Evolutionary conservation across 805 yeast species (phyloP).

Genomic region (Sugiyamaella lignohabitans): DNA sequence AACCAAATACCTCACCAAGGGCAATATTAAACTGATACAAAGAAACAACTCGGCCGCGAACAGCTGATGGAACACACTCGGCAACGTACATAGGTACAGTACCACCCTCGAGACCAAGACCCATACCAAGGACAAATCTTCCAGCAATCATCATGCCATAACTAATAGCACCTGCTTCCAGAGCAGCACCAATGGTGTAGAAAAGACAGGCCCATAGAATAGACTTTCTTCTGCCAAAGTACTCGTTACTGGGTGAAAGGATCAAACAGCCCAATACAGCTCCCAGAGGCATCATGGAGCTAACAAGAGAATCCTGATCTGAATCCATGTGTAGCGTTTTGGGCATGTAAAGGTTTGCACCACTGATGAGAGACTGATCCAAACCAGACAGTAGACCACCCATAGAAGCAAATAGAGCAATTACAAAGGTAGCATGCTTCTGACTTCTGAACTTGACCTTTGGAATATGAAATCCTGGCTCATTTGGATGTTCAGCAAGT

Average conservation of each 20-base stretch:
- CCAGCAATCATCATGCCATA: slow-evolving; percentile 51
- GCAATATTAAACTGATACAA: slow-evolving; percentile 61
- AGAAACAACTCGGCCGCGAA: slow-evolving; percentile 56
- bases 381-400: slow-evolving; percentile 63
- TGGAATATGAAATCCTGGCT: slow-evolving; percentile 6
- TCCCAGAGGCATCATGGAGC: slow-evolving; percentile 62
- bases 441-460: slow-evolving; percentile 38
- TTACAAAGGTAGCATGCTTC: slow-evolving; percentile 40
- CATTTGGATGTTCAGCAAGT: slow-evolving; percentile 6
- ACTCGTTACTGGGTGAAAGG: slow-evolving; percentile 52
- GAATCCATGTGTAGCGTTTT: slow-evolving; percentile 36
- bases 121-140: slow-evolving; percentile 54
- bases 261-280: slow-evolving; percentile 58
- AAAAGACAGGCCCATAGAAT: slow-evolving; percentile 51
- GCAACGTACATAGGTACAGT: slow-evolving; percentile 57
- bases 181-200: slow-evolving; percentile 54
- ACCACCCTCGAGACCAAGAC: slow-evolving; percentile 63
- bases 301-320: slow-evolving; percentile 46
- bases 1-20: slow-evolving; percentile 60
- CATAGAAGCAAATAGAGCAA: slow-evolving; percentile 53
- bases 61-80: slow-evolving; percentile 52
- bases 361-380: slow-evolving; percentile 62
- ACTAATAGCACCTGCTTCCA: slow-evolving; percentile 47
- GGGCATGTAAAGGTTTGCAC: slow-evolving; percentile 51
- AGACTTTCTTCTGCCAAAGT: slow-evolving; percentile 49